Evolutionary conservation across 2,329 filamentous ascomycete species (phyloP), one percentile per base, ranked within the genome.

Genomic region (Elsinoe batatas): DNA sequence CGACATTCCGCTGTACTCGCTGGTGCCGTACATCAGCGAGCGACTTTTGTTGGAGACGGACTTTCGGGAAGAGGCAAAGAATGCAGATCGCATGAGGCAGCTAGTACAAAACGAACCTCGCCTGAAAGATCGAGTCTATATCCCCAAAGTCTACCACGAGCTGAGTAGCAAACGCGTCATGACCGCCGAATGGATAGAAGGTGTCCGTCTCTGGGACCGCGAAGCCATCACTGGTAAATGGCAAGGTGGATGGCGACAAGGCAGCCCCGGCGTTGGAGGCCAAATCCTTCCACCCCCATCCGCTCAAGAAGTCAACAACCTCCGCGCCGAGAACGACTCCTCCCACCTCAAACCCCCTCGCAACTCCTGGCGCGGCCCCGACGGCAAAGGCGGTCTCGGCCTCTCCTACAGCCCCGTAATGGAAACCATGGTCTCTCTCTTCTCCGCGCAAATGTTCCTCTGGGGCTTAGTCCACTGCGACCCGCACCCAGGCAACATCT

Each of bases 181-280:
- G 75, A 94, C 91, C 0, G 90, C 91, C 0, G 93, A 98, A 69
- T 98, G 93, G 93, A 94, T 98, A 58, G 93, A 98, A 71, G 93
- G 93, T 5, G 83, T 95, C 2, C 80, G 91, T 1, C 76, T 98
- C 2, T 95, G 91, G 89, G 91, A 97, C 64, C 94, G 94, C 68
- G 83, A 88, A 57, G 79, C 85, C 54, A 84, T 96, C 66, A 86
- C 82, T 0, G 78, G 79, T 2, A 76, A 80, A 3, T 97, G 93
- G 91, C 73, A 83, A 36, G 91, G 90, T 18, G 87, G 87, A 5
- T 80, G 83, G 73, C 81, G 84, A 13, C 76, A 81, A 58, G 88
- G 88, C 3, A 91, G 87, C 22, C 87, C 88, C 3, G 91, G 91
- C 15, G 84, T 87, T 50, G 79, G 83, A 47, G 86, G 88, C 5